Evolutionary conservation across 1,139 yeast genomes (phyloP).

Genomic region (Pichia sp.): DNA sequence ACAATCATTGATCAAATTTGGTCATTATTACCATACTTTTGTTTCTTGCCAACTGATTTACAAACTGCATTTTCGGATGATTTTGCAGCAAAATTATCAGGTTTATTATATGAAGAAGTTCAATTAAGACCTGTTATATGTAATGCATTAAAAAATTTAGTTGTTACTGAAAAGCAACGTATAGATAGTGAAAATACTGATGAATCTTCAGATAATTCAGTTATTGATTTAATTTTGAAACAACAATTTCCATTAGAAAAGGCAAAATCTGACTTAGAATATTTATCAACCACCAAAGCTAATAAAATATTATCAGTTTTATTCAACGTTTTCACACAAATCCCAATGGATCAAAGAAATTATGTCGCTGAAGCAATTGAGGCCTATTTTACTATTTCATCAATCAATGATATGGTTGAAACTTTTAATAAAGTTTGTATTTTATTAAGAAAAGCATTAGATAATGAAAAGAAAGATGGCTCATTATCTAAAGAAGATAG

Average conservation of each 20-base stretch:
- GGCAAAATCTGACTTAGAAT: conserved; percentile 53
- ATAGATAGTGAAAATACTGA: conserved; percentile 34
- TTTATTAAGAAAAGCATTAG: conserved; percentile 67
- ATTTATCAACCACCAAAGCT: conserved; percentile 53
- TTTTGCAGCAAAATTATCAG: conserved; percentile 75
- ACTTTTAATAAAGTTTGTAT: conserved; percentile 86
- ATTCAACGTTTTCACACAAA: conserved; percentile 85
- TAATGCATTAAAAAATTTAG: conserved; percentile 70
- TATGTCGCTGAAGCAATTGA: conserved; percentile 83
- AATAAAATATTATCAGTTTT: conserved; percentile 76
- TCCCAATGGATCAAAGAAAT: conserved; percentile 76
- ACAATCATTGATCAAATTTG: conserved; percentile 88
- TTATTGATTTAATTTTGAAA: conserved; percentile 44
- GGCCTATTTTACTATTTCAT: conserved; percentile 66
- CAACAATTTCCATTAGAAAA: conserved; percentile 55
- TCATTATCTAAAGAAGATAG: conserved; percentile 28
- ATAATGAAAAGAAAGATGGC: conserved; percentile 43
- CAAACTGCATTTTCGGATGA: conserved; percentile 55
- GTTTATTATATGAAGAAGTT: conserved; percentile 65
- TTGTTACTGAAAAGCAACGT: conserved; percentile 67
- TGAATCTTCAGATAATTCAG: conserved; percentile 30
- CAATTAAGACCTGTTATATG: conserved; percentile 75
- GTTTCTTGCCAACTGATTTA: conserved; percentile 80
- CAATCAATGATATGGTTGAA: conserved; percentile 55
- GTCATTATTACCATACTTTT: conserved; percentile 85